These are phyloP conservation scores for Cercophora sp. DNA, from an alignment of 495 filamentous ascomycete genomes.

Conservation along the genomic window DNA sequence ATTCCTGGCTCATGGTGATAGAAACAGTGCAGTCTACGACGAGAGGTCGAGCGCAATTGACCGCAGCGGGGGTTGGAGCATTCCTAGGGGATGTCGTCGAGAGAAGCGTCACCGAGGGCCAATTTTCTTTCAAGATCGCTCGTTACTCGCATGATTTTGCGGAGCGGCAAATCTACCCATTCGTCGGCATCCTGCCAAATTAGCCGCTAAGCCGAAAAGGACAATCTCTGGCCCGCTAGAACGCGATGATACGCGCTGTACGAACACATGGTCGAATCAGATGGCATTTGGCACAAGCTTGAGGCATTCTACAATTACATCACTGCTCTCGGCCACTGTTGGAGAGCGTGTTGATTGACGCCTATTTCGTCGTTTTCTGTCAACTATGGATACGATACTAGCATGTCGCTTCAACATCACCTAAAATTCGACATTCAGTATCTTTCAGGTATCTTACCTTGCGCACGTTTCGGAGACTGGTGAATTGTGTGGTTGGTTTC, in stretches of 20 bases:
- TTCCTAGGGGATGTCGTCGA: neutral
- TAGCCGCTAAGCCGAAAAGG: constrained; percentile 15
- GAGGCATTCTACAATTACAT: neutral
- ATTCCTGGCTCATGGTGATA: constrained; percentile 69
- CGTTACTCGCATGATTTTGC: constrained; percentile 22
- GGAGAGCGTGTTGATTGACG: too few species aligned
- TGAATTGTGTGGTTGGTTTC: too few species aligned
- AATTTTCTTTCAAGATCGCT: constrained; percentile 7
- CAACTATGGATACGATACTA: too few species aligned
- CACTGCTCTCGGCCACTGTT: too few species aligned
- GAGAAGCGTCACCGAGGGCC: neutral
- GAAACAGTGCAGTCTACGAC: constrained; percentile 6
- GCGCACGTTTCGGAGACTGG: too few species aligned
- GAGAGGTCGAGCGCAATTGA: constrained; percentile 2
- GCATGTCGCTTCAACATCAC: too few species aligned
- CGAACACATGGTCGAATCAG: neutral
- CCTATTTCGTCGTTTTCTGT: too few species aligned
- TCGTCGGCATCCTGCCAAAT: constrained; percentile 20
- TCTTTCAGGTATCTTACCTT: too few species aligned
- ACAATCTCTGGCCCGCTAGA: neutral
- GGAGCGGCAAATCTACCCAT: constrained; percentile 22
- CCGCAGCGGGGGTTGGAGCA: neutral
- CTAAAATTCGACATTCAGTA: too few species aligned
- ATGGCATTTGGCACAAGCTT: neutral
- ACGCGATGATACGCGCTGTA: neutral